Percentiles rank a stretch among this genome's conserved stretches.
Conservation (phyloP, 1,284 basidiomycete genomes). For the Cryptococcus maquisensis region DNA sequence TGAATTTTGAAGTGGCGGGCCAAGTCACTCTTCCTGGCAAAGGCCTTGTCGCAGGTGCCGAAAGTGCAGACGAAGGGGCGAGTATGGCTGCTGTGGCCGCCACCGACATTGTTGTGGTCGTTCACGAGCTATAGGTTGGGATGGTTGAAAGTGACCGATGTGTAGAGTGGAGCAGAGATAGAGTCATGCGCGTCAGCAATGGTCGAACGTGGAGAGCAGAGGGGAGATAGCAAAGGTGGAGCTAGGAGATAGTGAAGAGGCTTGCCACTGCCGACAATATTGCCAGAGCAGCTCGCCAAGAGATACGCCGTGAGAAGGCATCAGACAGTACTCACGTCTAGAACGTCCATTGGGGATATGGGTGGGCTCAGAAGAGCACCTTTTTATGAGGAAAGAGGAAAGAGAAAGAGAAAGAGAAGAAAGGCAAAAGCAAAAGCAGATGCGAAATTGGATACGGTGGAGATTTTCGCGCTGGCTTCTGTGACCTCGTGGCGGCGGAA, state of each 20-base stretch:
- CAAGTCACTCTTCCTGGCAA: slow-evolving; percentile 52
- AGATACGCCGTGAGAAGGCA: neutral
- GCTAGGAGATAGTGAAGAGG: neutral
- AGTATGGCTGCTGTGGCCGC: slow-evolving; percentile 29
- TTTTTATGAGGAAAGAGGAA: neutral
- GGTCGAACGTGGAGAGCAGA: neutral
- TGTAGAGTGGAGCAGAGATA: neutral
- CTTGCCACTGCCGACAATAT: neutral
- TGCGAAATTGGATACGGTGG: neutral
- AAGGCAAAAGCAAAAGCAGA: neutral
- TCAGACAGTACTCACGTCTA: slow-evolving; percentile 29
- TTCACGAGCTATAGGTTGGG: slow-evolving; percentile 38
- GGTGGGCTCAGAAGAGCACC: neutral
- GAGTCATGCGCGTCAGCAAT: neutral
- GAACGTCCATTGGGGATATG: slow-evolving; percentile 31
- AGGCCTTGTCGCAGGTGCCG: slow-evolving; percentile 50
- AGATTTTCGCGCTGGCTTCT: too few species aligned
- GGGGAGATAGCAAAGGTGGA: neutral
- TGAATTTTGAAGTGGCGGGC: slow-evolving; percentile 52
- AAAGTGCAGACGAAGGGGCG: slow-evolving; percentile 48
- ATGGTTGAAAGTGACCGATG: slow-evolving; percentile 5
- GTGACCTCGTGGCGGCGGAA: neutral
- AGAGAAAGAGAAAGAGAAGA: neutral
- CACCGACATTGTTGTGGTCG: slow-evolving; percentile 40
- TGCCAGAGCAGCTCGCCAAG: neutral